Conservation (phyloP, 2,329 filamentous ascomycete species). For the Lasiodiplodia citricola region DNA sequence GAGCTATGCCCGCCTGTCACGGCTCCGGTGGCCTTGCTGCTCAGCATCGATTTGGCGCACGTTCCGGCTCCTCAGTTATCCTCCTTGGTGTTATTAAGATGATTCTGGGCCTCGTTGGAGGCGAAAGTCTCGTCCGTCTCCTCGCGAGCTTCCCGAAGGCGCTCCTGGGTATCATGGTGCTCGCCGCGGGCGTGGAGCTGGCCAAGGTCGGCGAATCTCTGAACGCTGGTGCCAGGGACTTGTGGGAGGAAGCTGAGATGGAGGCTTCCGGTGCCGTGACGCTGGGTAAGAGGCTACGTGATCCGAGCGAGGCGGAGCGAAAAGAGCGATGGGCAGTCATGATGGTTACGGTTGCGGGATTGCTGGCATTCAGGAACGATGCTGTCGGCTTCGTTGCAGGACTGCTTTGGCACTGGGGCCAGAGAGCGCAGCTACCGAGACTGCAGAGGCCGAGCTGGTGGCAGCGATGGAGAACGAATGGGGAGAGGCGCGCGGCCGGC, state of each 20-base stretch:
- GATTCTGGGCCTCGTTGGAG: slow-evolving; percentile 71
- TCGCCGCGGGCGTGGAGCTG: slow-evolving; percentile 87
- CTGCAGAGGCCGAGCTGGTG: slow-evolving; percentile 10
- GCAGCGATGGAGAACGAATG: background rate
- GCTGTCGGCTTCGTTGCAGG: slow-evolving; percentile 85
- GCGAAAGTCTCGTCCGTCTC: slow-evolving; percentile 73
- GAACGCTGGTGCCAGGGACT: slow-evolving; percentile 72
- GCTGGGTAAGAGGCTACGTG: slow-evolving; percentile 52
- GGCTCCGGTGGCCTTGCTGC: slow-evolving; percentile 89
- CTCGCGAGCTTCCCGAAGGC: slow-evolving; percentile 75
- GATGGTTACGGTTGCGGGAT: slow-evolving; percentile 81
- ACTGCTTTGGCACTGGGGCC: slow-evolving; percentile 76
- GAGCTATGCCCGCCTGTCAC: slow-evolving; percentile 94
- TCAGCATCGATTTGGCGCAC: slow-evolving; percentile 88
- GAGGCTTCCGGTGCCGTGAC: slow-evolving; percentile 27
- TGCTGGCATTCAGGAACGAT: slow-evolving; percentile 89
- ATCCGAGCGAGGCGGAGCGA: slow-evolving; percentile 69
- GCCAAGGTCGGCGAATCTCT: slow-evolving; percentile 83
- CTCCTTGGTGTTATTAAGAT: slow-evolving; percentile 79
- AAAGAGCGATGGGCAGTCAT: slow-evolving; percentile 84
- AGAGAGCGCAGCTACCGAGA: slow-evolving; percentile 40
- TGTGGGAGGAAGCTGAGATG: slow-evolving; percentile 50
- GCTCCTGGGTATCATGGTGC: slow-evolving; percentile 84
- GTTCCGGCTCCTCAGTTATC: slow-evolving; percentile 83
- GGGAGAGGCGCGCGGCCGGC: background rate